Base-by-base conservation (phyloP, 2,329 filamentous ascomycete species). In the Aureobasidium sp. region DNA sequence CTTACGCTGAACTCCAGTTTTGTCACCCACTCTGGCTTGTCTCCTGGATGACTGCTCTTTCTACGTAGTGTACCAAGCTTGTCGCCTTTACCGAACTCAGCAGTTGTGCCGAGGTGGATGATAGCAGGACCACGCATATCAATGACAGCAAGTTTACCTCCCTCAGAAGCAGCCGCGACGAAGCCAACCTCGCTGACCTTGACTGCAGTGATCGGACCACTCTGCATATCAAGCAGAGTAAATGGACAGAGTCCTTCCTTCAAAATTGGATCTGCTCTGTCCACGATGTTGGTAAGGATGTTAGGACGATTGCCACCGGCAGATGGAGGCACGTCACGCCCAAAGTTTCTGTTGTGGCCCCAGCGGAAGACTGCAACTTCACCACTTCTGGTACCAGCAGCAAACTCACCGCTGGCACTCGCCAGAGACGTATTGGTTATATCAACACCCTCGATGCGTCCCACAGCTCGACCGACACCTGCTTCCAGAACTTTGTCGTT, bases 171-270 rank as follows among this genome's bases (percentile, higher is more conserved):
- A 34, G 88, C 86, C 10, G 88, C 92, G 10, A 96, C 84, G 70
- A 99, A 99, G 0, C 94, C 94, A 13, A 97, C 86, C 72, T 96
- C 90, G n/a, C 91, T 94, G 61, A 94, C 85, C 62, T 90, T 88
- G 41, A 95, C 71, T 1, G 88, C 89, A 27, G 85, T 92, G 36
- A 97, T 85, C 1, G 89, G 80, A 0, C 92, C 94, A 69, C 91
- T 86, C 71, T 88, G 84, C 81, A 93, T 89, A 71, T 95, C 85
- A 62, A 97, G 86, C 36, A 97, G 77, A 1, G 89, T 85, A 64
- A 89, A 82, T 1, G 94, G 94, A 65, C 96, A 78, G 3, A 96
- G 72, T 0, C 91, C 92, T 68, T 94, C 89, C 68, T 87, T 92
- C 39, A 99, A 66, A 25, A 78, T 74, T 10, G 84, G 83, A 67